A percentile compares a stretch with the other conserved stretches of the same genome.
Evolutionary conservation across 805 yeast genomes (phyloP).

Genomic region (Allodekkera sacchari): DNA sequence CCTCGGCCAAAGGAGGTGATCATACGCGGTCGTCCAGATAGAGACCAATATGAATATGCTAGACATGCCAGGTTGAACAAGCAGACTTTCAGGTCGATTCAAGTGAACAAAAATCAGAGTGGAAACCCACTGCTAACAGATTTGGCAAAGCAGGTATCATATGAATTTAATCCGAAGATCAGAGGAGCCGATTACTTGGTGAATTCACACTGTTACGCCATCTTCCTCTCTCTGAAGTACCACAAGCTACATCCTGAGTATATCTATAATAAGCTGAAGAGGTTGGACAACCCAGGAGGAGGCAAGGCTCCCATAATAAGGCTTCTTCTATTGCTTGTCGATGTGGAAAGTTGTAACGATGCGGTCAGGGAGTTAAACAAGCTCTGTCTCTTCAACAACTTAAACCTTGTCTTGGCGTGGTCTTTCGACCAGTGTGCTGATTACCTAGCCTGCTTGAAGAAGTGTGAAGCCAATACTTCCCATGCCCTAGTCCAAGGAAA

Average conservation of each 20-base stretch:
- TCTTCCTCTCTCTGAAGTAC: conserved; percentile 62
- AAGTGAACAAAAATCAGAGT: conserved; percentile 57
- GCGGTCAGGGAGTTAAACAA: conserved; percentile 37
- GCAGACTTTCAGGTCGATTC: conserved; percentile 29
- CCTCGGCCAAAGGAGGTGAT: conserved; percentile 9
- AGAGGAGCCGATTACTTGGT: conserved; percentile 58
- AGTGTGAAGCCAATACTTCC: conserved; percentile 24
- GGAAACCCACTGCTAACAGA: conserved; percentile 62
- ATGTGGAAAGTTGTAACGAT: conserved; percentile 50
- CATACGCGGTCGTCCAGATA: conserved; percentile 10
- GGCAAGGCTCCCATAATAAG: conserved; percentile 25
- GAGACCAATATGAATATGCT: conserved; percentile 8
- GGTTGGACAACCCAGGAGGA: conserved; percentile 15
- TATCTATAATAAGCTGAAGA: conserved; percentile 47
- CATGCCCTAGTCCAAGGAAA: conserved; percentile 33
- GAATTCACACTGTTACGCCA: conserved; percentile 43
- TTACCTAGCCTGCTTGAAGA: conserved; percentile 25
- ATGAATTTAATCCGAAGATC: conserved; percentile 42
- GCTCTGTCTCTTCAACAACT: conserved; percentile 39
- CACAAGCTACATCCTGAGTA: conserved; percentile 75
- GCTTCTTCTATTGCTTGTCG: conserved; percentile 56
- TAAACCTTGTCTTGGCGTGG: conserved; percentile 45
- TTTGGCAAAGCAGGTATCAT: conserved; percentile 39
- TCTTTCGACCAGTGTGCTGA: conserved; percentile 48
- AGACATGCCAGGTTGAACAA: conserved; percentile 12